These are phyloP conservation scores for Alternaria incomplexa DNA, from an alignment of 2,329 filamentous ascomycete species.

Conservation along the genomic window DNA sequence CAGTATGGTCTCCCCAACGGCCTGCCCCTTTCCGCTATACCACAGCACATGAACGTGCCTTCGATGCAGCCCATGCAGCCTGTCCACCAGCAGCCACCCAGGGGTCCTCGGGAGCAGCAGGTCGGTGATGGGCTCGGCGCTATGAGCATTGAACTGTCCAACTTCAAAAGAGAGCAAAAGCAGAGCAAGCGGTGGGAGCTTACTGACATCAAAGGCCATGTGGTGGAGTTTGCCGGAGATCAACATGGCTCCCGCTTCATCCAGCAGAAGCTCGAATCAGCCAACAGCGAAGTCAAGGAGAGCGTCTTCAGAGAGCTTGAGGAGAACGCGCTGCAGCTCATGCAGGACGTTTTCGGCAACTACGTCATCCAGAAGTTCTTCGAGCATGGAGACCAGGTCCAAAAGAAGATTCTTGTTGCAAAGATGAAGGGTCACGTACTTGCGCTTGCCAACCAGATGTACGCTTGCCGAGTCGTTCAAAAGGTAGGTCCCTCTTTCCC, in stretches of 20 bases:
- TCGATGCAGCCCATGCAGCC: constrained; percentile 46
- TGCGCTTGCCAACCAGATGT: constrained; percentile 83
- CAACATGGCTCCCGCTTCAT: constrained; percentile 96
- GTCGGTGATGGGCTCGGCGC: constrained; percentile 59
- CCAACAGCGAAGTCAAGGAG: constrained; percentile 95
- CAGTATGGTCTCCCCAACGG: constrained; percentile 47
- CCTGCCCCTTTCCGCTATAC: constrained; percentile 42
- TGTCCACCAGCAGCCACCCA: constrained; percentile 49
- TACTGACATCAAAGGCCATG: constrained; percentile 83
- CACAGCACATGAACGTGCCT: constrained; percentile 44
- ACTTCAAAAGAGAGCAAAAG: constrained; percentile 78
- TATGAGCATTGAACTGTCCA: constrained; percentile 76
- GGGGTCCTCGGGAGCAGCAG: constrained; percentile 60
- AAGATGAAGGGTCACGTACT: constrained; percentile 88
- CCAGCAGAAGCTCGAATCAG: constrained; percentile 87
- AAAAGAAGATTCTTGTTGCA: constrained; percentile 85
- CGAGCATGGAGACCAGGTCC: constrained; percentile 90
- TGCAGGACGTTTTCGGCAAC: constrained; percentile 97
- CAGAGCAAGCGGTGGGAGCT: constrained; percentile 79
- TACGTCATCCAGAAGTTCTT: constrained; percentile 99
- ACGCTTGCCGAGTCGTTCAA: constrained; percentile 94
- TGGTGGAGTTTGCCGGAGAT: constrained; percentile 95
- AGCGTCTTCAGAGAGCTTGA: constrained; percentile 87
- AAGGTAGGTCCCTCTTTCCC: constrained; percentile 65
- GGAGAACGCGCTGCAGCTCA: constrained; percentile 82